Base-by-base conservation (phyloP, 306 rosid species). In the Acacia confusa region DNA sequence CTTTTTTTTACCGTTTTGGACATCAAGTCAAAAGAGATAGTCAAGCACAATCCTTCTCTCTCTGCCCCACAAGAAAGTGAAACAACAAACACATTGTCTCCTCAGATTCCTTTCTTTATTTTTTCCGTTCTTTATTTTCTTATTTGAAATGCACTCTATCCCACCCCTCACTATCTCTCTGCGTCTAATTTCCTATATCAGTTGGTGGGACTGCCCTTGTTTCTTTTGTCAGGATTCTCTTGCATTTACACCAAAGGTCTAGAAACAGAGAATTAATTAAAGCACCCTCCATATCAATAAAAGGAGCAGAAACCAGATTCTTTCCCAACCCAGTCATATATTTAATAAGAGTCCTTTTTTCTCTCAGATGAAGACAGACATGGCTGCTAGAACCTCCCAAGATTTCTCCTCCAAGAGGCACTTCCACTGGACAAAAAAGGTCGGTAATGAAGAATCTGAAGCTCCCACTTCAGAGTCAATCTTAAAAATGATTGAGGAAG, bases 211-310 rank as follows among this genome's bases (percentile, higher is more conserved):
- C 97, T 81, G 84, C 85, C 88, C 65, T 45, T 88, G 97, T 89
- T 92, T 93, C 92, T 89, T 96, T 93, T 93, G 98, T 87, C 97
- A 89, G 94, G 91, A 93, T 91, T 89, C 92, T 88, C 92, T 91
- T 75, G 81, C 92, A 80, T 89, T 63, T 87, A 28, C 86, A 81
- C 61, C 82, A 87, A 84, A 81, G 82, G 67, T 81, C 79, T 78
- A 82, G 75, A 92, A 83, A 79, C 82, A 90, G 83, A 84, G 77
- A 79, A 84, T 72, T 82, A 74, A 82, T 77, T 83, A 28, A 83
- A 78, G 24, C 87, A 82, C 87, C 85, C 88, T 55, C 76, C 86
- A 50, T 48, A 64, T 79, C 87, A 78, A 88, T 85, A 85, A 43
- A 82, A 79, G 82, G 84, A 88, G 86, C 71, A 78, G 79, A 84